phyloP scores from a whole-genome alignment of 352 stramenopile species.

The Globisporangium apiculatum region DNA sequence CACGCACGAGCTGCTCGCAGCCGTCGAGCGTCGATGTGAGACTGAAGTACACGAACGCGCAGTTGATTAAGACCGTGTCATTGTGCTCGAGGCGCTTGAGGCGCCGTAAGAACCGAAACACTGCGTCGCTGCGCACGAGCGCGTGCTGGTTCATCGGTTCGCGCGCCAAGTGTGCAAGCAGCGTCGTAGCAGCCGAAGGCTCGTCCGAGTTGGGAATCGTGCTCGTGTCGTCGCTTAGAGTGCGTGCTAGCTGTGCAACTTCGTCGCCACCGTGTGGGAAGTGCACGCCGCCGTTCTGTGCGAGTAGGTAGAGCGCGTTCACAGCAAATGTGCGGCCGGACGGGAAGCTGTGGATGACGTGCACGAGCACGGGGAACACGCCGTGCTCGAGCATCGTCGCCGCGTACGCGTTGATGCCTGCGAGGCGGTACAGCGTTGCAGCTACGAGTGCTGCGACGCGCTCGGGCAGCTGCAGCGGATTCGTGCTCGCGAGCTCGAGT shows the following conservation, averaged over 20 bases:
- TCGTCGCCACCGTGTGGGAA: slow-evolving; percentile 66
- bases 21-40: slow-evolving; percentile 60
- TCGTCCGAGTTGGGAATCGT: neutral
- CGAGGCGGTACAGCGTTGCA: slow-evolving; percentile 49
- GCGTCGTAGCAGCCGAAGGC: slow-evolving; percentile 7
- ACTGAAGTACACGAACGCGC: slow-evolving; percentile 56
- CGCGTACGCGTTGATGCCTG: slow-evolving; percentile 15
- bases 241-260: slow-evolving; percentile 34
- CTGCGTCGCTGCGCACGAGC: slow-evolving; percentile 41
- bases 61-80: slow-evolving; percentile 61
- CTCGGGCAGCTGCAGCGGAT: slow-evolving; percentile 13
- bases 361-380: slow-evolving; percentile 41
- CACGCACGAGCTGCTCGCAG: slow-evolving; percentile 67
- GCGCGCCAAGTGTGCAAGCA: slow-evolving; percentile 54
- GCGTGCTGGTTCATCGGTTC: slow-evolving; percentile 46
- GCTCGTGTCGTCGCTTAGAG: slow-evolving; percentile 26
- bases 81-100: slow-evolving; percentile 35
- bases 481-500: slow-evolving; percentile 19
- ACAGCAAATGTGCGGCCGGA: slow-evolving; percentile 34
- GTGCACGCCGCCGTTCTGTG: slow-evolving; percentile 19
- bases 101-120: slow-evolving; percentile 51
- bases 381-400: slow-evolving; percentile 28
- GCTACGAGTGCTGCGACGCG: slow-evolving; percentile 41
- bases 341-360: slow-evolving; percentile 37
- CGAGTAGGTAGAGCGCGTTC: slow-evolving; percentile 51